Percentiles rank a stretch among this genome's conserved stretches.
phyloP scores from a whole-genome alignment of 2,329 filamentous ascomycete species.

The Pseudopithomyces maydicus region DNA sequence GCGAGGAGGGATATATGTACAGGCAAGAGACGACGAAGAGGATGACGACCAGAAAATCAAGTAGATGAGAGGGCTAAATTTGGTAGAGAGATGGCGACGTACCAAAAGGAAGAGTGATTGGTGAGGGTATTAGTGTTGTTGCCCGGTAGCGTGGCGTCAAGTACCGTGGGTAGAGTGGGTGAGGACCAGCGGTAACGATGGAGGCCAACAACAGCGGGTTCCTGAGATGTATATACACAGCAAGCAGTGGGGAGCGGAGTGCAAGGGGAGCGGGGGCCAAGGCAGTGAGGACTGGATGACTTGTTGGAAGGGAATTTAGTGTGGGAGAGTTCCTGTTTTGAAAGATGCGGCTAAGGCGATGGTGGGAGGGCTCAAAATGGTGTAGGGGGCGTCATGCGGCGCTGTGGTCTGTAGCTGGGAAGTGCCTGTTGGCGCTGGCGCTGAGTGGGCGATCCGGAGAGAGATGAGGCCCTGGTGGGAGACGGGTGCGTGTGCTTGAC shows the following conservation, averaged over 20 bases:
- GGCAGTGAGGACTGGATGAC: conserved; percentile 39
- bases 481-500: conserved; percentile 22
- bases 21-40: neutral
- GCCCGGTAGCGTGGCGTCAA: conserved; percentile 13
- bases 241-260: conserved; percentile 30
- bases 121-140: neutral
- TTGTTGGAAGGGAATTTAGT: conserved; percentile 23
- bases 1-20: neutral
- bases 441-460: conserved; percentile 26
- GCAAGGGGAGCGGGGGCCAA: conserved; percentile 29
- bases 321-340: conserved; percentile 43
- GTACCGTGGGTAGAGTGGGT: conserved; percentile 14
- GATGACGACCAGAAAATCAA: too few species aligned
- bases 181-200: conserved; percentile 32
- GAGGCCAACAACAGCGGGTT: conserved; percentile 28
- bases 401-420: conserved; percentile 33
- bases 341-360: conserved; percentile 42
- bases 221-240: conserved; percentile 41
- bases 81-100: neutral
- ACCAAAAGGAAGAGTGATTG: neutral
- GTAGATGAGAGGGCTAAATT: too few species aligned
- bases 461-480: conserved; percentile 29
- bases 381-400: conserved; percentile 43
- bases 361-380: conserved; percentile 36
- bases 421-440: conserved; percentile 10